phyloP scores from a whole-genome alignment of 2,329 filamentous ascomycete genomes.

The Grosmannia clavigera region DNA sequence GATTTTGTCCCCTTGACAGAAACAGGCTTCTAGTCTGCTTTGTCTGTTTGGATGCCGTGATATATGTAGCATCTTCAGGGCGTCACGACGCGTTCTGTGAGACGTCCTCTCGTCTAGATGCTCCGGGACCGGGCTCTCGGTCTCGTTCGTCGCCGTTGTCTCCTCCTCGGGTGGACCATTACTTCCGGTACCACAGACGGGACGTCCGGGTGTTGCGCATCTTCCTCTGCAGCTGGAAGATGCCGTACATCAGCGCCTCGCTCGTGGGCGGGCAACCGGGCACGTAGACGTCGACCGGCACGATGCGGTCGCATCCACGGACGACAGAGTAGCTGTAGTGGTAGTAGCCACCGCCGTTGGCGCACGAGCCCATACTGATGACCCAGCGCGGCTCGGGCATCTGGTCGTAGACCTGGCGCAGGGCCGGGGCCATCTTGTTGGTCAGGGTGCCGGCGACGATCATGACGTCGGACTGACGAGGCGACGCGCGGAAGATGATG shows the following conservation, averaged over 20 bases:
- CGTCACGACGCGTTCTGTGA: not conserved
- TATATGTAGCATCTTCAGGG: not conserved
- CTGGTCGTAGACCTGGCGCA: conserved; percentile 88
- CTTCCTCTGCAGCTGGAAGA: conserved; percentile 60
- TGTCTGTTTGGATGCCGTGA: not conserved
- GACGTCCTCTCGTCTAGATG: not conserved
- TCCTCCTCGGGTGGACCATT: not conserved
- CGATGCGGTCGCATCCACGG: conserved; percentile 51
- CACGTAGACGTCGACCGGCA: conserved; percentile 57
- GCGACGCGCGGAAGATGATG: conserved; percentile 83
- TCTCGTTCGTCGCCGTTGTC: not conserved
- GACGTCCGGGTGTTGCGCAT: conserved; percentile 40
- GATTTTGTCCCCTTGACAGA: not conserved
- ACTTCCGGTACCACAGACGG: conserved; percentile 41
- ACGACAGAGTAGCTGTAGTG: conserved; percentile 60
- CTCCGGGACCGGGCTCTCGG: not conserved
- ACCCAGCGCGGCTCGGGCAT: conserved; percentile 87
- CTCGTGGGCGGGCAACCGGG: conserved; percentile 46
- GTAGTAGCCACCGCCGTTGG: conserved; percentile 62
- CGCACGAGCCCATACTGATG: conserved; percentile 59
- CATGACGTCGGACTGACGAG: conserved; percentile 83
- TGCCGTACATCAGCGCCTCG: conserved; percentile 38
- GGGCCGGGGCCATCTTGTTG: conserved; percentile 90
- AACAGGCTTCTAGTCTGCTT: not conserved
- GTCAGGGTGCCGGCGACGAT: conserved; percentile 86